These are phyloP conservation scores for Entomortierella lignicola DNA, from an alignment of 192 early-diverging fungal genomes.

Conservation along the genomic window DNA sequence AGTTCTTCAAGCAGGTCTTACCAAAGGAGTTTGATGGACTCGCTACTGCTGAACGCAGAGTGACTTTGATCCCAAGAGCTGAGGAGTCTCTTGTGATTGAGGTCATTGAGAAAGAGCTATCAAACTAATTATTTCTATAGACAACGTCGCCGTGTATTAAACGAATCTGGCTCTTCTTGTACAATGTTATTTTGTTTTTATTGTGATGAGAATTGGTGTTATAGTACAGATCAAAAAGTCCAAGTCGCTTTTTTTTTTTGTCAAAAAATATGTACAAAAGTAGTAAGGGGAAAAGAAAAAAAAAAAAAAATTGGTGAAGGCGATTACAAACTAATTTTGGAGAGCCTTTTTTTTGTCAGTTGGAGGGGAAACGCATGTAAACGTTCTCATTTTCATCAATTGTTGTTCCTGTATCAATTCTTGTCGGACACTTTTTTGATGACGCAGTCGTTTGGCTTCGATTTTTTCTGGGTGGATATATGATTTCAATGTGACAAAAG, in stretches of 20 bases:
- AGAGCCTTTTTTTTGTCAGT: constrained; percentile 5
- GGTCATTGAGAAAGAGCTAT: constrained; percentile 64
- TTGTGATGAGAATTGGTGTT: not conserved
- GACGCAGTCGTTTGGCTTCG: constrained; percentile 35
- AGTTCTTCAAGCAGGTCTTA: constrained; percentile 66
- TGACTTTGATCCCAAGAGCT: constrained; percentile 61
- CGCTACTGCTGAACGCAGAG: constrained; percentile 76
- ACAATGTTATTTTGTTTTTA: not conserved
- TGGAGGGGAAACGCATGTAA: constrained; percentile 24
- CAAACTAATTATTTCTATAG: not conserved
- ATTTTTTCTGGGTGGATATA: constrained; percentile 48
- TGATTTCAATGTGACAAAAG: constrained; percentile 43
- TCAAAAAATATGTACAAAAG: not conserved
- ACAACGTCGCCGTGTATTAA: not conserved
- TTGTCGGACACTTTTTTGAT: constrained; percentile 27
- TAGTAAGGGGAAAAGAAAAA: not conserved
- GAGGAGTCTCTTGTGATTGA: constrained; percentile 63
- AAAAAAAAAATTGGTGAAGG: not conserved
- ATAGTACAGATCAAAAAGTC: not conserved
- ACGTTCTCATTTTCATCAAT: constrained; percentile 19
- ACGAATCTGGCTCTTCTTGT: not conserved
- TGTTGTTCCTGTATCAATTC: constrained; percentile 50
- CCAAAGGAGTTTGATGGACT: constrained; percentile 77
- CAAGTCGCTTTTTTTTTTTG: not conserved
- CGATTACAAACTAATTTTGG: not conserved